phyloP scores from a whole-genome alignment of 169 alveolate genomes.

The Amoebophrya sp. region DNA sequence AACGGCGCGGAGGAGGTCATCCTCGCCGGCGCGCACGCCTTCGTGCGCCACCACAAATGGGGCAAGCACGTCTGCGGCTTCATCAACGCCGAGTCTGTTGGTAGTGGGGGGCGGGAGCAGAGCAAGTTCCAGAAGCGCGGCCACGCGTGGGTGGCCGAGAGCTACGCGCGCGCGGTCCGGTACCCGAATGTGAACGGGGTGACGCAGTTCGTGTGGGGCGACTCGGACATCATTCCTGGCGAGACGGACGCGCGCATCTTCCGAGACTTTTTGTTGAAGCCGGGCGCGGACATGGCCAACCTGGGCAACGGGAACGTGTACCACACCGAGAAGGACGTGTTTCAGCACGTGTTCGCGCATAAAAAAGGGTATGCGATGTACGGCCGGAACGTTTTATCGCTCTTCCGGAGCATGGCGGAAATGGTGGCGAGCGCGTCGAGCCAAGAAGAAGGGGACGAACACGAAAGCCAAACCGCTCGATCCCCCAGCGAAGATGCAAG shows the following conservation, averaged over 20 bases:
- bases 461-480: no score
- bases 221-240: background rate
- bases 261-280: background rate
- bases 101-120: background rate
- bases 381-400: background rate
- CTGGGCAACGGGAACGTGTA: background rate
- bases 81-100: background rate
- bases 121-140: background rate
- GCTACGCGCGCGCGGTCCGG: background rate
- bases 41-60: background rate
- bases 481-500: no score
- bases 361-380: background rate
- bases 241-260: background rate
- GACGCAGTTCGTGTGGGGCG: background rate
- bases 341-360: background rate
- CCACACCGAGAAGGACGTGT: background rate
- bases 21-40: background rate
- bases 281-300: background rate
- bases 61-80: background rate
- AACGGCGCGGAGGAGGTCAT: background rate
- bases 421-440: no score
- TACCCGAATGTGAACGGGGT: background rate
- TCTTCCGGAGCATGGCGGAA: background rate
- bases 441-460: no score
- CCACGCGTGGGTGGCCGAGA: background rate